A percentile compares a stretch with the other conserved stretches of the same genome.
phyloP scores from a whole-genome alignment of 768 basidiomycete genomes.

The Xerocomellus intermedius region DNA sequence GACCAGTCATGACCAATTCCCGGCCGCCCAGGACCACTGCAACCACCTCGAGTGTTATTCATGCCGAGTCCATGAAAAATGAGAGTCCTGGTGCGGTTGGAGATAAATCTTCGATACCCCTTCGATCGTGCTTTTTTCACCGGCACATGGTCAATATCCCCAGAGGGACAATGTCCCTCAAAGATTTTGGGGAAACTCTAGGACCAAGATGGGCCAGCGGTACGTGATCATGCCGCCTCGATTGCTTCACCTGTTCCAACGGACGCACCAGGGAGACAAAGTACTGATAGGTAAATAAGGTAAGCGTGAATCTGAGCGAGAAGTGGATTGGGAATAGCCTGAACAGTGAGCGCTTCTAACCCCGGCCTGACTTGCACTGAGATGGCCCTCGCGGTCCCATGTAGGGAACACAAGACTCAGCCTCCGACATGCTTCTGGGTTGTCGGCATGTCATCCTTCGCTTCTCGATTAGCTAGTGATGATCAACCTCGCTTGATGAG shows the following conservation, averaged over 20 bases:
- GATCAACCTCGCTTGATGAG: slow-evolving; percentile 97
- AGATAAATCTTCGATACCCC: not conserved
- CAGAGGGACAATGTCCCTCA: not conserved
- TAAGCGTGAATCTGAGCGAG: slow-evolving; percentile 1
- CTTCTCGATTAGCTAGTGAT: slow-evolving; percentile 83
- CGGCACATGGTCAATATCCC: slow-evolving; percentile 1
- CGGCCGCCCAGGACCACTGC: not conserved
- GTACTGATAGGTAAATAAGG: not conserved
- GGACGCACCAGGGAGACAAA: not conserved
- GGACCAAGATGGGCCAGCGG: not conserved
- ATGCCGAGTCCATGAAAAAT: not conserved
- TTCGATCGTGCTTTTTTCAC: not conserved
- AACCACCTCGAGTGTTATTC: not conserved
- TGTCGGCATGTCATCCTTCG: not conserved
- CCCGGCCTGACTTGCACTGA: not conserved
- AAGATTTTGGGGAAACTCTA: not conserved
- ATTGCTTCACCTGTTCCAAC: not conserved
- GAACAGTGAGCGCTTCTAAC: not conserved
- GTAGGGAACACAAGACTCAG: not conserved
- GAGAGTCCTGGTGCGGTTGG: not conserved
- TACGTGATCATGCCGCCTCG: slow-evolving; percentile 9
- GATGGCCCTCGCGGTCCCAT: slow-evolving; percentile 4
- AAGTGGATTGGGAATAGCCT: slow-evolving; percentile 1
- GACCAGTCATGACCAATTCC: not conserved
- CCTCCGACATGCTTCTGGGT: not conserved